Evolutionary conservation across 108 stramenopile genomes (phyloP).

Genomic region (Ochromonas danica): DNA sequence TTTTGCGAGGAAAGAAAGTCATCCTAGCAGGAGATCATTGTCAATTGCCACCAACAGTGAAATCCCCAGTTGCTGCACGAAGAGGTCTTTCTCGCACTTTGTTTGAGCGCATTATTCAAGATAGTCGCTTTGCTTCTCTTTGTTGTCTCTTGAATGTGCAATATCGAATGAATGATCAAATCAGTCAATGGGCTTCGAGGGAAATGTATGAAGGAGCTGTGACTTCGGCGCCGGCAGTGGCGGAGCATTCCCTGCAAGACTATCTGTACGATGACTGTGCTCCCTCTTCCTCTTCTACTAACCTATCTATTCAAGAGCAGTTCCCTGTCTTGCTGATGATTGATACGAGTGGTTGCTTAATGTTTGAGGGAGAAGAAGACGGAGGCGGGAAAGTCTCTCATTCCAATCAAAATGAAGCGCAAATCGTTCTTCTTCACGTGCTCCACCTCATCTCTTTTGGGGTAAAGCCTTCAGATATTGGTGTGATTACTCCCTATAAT

Average conservation of each 20-base stretch:
- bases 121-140: conserved; percentile 56
- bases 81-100: conserved; percentile 75
- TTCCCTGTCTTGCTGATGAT: conserved; percentile 67
- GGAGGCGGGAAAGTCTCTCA: background rate
- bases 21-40: conserved; percentile 93
- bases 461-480: conserved; percentile 72
- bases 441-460: conserved; percentile 55
- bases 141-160: conserved; percentile 82
- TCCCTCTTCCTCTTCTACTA: background rate
- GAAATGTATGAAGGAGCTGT: conserved; percentile 79
- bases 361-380: conserved; percentile 69
- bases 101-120: conserved; percentile 84
- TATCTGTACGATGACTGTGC: conserved; percentile 35
- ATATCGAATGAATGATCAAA: conserved; percentile 90
- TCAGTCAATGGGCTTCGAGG: conserved; percentile 84
- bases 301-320: background rate
- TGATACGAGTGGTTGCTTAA: conserved; percentile 89
- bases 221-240: conserved; percentile 20
- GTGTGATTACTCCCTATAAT: conserved; percentile 97
- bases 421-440: conserved; percentile 1
- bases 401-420: conserved; percentile 43
- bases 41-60: conserved; percentile 94
- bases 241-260: conserved; percentile 36
- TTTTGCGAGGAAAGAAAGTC: conserved; percentile 69
- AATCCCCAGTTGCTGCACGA: conserved; percentile 53